Evolutionary conservation across 129 eudicot genomes (phyloP), one percentile per base, ranked within the genome.

Genomic region (Lonicera japonica): DNA sequence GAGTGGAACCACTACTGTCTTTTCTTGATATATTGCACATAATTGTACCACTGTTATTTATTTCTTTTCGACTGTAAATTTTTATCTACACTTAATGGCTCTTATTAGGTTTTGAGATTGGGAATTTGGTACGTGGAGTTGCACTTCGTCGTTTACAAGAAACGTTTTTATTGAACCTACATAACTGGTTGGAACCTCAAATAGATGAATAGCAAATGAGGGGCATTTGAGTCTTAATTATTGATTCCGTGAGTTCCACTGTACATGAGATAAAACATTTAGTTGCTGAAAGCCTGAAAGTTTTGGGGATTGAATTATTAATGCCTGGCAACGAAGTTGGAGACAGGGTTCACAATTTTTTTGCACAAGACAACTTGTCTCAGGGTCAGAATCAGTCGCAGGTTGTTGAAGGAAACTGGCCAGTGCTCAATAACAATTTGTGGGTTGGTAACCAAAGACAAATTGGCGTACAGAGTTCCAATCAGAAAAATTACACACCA

Each of bases 281-380:
- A 59, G 75, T 75, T 34, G 61, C 78, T 53, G 58, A 67, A 55
- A 46, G 6, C 29, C 78, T 53, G 58, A 67, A 55, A 46, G 6
- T 46, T 38, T 73, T 70, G 65, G 76, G 73, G 65, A 58, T 40
- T 64, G 52, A 20, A 71, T 70, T 64, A 71, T 91, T 88, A 80
- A 91, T 91, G 95, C 88, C 95, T 87, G 97, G 97, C 73, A 87
- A 91, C 86, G 90, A 85, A 75, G 78, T 75, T 82, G 95, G 96
- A 61, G 97, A 91, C 67, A 84, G 90, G 90, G 90, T 91, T 63
- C 96, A 91, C 83, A 91, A 91, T 80, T 91, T 91, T 71, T 87
- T 91, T 76, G 91, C 89, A 7, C 95, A 91, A 73, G 96, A 85
- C 54, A 80, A 72, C 71, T 63, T 79, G 56, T 68, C 85, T 36